These are phyloP conservation scores for Microdochium nivale DNA, from an alignment of 2,329 filamentous ascomycete genomes.

Conservation along the genomic window DNA sequence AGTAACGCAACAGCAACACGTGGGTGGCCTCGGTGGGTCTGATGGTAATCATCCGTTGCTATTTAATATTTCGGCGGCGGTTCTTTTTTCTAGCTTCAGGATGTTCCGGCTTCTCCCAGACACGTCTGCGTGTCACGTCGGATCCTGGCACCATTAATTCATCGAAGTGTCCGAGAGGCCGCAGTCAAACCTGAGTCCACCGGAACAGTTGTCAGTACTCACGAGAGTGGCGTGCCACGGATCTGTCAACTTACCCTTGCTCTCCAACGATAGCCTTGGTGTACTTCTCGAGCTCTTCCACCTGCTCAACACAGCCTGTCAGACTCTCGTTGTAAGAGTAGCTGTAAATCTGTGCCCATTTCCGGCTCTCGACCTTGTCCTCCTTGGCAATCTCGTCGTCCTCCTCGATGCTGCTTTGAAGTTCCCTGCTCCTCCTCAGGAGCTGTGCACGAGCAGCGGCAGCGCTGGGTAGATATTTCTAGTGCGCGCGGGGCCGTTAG, in stretches of 20 bases:
- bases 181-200: constrained; percentile 23
- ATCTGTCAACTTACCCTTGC: constrained; percentile 26
- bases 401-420: constrained; percentile 30
- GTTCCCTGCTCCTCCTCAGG: constrained; percentile 37
- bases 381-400: constrained; percentile 12
- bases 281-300: constrained; percentile 45
- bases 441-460: constrained; percentile 43
- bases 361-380: constrained; percentile 26
- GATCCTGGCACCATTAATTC: background rate
- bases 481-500: background rate
- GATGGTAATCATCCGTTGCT: too few species aligned
- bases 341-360: constrained; percentile 49
- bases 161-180: constrained; percentile 8
- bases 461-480: constrained; percentile 47
- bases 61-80: too few species aligned
- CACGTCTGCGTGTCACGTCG: too few species aligned
- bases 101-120: too few species aligned
- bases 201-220: background rate
- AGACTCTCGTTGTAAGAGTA: constrained; percentile 45
- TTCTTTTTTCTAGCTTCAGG: too few species aligned
- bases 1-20: too few species aligned
- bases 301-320: constrained; percentile 43
- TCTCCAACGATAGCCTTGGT: constrained; percentile 52
- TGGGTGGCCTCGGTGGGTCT: too few species aligned
- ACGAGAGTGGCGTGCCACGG: background rate